Evolutionary conservation across 106 monocot species (phyloP).

Genomic region (Dendrobium chrysotoxum): DNA sequence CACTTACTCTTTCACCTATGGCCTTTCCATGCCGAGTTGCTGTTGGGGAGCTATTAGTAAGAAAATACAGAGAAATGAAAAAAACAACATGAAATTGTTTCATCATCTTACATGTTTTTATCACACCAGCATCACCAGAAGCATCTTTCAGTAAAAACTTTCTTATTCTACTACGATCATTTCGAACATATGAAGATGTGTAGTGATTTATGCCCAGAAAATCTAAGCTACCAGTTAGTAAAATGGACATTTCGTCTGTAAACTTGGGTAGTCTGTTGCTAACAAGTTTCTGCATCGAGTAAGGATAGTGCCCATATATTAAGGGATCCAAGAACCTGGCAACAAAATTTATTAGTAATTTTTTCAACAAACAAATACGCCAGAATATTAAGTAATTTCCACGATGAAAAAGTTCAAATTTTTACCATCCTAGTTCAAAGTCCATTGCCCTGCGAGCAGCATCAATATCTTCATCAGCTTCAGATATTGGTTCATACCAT

Average conservation of each 20-base stretch:
- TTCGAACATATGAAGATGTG: constrained; percentile 55
- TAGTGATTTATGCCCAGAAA: constrained; percentile 85
- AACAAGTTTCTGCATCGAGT: constrained; percentile 57
- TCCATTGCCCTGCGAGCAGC: constrained; percentile 74
- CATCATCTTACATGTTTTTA: constrained; percentile 37
- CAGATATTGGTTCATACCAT: constrained; percentile 71
- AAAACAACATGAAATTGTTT: background rate
- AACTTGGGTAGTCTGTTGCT: constrained; percentile 51
- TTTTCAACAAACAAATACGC: background rate
- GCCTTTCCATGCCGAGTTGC: constrained; percentile 40
- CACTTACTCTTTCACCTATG: constrained; percentile 62
- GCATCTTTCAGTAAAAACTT: constrained; percentile 44
- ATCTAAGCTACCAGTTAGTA: constrained; percentile 48
- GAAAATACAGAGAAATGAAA: background rate
- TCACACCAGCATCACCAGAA: constrained; percentile 33
- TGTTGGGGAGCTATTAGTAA: constrained; percentile 14
- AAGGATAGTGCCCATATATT: constrained; percentile 61
- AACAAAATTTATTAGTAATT: background rate
- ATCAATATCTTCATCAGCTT: constrained; percentile 40
- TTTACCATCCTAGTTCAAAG: constrained; percentile 81
- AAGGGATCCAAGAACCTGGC: constrained; percentile 61
- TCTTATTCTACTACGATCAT: constrained; percentile 37
- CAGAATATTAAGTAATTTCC: background rate
- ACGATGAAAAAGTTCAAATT: background rate
- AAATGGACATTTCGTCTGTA: constrained; percentile 25